Base-by-base conservation (phyloP, 192 early-diverging fungal species). In the Coemansia sp. region DNA sequence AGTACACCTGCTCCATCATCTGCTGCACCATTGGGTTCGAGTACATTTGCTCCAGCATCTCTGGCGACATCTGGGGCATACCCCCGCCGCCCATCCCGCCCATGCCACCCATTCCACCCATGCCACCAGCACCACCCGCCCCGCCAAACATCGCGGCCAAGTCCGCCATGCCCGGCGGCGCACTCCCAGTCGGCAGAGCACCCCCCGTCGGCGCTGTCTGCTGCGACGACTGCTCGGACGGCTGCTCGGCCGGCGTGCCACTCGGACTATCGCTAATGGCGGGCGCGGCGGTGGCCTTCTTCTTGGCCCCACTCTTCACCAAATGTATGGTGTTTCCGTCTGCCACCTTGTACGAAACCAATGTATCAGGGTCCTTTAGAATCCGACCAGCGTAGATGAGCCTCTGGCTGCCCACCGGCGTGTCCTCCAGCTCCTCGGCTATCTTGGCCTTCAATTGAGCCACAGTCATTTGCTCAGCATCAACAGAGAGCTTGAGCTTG, bases 381-480 rank as follows among this genome's bases (percentile, higher is more conserved):
- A 98, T 92, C 29, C 83, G 77, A 8, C 96, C 96, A 26, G 92
- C 83, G 61, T 84, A 98, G 51, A 98, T 98, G 34, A 98, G 79
- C 14, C 94, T 78, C 64, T 91, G 94, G 28, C 77, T 60, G 11
- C 78, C 78, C 13, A 76, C 78, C 3, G 86, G 80, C 6, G 84
- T 82, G 33, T 85, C 74, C 11, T 76, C 75, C 10, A 78, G 38
- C 34, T 75, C 48, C 19, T 71, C 69, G 9, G 85, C 79, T 45
- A 96, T 85, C 37, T 81, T 78, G 12, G 74, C 56, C 64, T 98
- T 96, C 20, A 95, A 76, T 16, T 81, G 75, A n/a, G 76, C 38
- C 0, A 92, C 88, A 0, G 83, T 87, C n/a, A n/a, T n/a, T 10
- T 76, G 66, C 7, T 78, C 67, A n/a, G 38, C 31, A 55, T 80